Conservation (phyloP, 345 rosid genomes). For the Erysimum cheiranthoides region DNA sequence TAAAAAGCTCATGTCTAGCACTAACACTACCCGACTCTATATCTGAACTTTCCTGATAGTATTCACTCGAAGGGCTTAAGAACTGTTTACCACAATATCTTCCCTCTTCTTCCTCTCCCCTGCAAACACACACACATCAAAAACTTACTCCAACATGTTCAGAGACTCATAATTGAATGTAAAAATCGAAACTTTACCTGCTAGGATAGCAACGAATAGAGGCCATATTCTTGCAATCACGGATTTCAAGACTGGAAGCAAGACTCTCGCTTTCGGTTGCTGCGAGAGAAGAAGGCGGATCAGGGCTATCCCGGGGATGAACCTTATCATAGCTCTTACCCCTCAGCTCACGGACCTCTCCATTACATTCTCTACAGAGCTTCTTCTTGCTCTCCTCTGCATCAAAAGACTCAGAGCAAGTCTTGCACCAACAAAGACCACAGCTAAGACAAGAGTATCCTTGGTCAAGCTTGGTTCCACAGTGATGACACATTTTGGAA, state of each 20-base stretch:
- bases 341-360: conserved; percentile 49
- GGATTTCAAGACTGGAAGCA: conserved; percentile 56
- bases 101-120: conserved; percentile 82
- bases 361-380: conserved; percentile 70
- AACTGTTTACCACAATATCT: conserved; percentile 64
- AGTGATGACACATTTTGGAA: conserved; percentile 58
- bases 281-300: conserved; percentile 55
- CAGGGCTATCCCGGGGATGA: conserved; percentile 80
- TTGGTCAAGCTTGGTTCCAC: conserved; percentile 48
- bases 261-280: conserved; percentile 49
- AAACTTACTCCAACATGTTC: conserved; percentile 16
- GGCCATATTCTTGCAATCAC: conserved; percentile 58
- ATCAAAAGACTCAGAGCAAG: conserved; percentile 43
- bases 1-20: conserved; percentile 72
- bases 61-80: conserved; percentile 71
- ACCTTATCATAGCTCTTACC: conserved; percentile 72
- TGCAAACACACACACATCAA: conserved; percentile 42
- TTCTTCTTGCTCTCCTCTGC: conserved; percentile 46
- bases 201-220: conserved; percentile 60
- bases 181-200: conserved; percentile 57
- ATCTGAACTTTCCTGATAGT: conserved; percentile 66
- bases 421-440: conserved; percentile 62
- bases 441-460: conserved; percentile 70
- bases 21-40: conserved; percentile 84
- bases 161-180: background rate